Conservation (phyloP, 139 green algal species). For the Chara braunii region DNA sequence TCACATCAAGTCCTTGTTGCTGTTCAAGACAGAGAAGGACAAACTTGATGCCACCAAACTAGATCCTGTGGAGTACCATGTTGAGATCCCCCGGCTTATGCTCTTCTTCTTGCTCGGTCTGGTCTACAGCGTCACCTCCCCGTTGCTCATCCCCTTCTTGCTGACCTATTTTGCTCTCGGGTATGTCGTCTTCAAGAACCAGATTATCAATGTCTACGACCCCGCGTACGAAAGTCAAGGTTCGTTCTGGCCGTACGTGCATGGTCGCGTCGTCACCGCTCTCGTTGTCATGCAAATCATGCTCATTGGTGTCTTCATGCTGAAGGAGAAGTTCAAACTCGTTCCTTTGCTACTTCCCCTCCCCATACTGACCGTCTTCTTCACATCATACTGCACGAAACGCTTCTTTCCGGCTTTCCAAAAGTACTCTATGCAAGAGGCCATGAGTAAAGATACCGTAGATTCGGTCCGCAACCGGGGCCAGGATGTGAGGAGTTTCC, state of each 20-base stretch:
- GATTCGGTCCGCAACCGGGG: background rate
- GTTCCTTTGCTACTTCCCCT: conserved; percentile 20
- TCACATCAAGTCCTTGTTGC: conserved; percentile 11
- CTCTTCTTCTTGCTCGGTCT: conserved; percentile 32
- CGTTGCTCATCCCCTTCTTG: conserved; percentile 24
- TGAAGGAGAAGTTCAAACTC: conserved; percentile 14
- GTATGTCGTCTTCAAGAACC: conserved; percentile 29
- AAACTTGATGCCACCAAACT: no score
- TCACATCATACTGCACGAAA: background rate
- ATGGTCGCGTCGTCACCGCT: conserved; percentile 13
- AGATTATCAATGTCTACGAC: conserved; percentile 37
- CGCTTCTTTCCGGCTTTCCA: background rate
- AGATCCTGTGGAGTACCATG: no score
- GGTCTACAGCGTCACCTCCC: conserved; percentile 22
- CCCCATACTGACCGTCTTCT: conserved; percentile 23
- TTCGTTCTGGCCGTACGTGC: conserved; percentile 27
- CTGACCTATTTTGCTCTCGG: conserved; percentile 20
- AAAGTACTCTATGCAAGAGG: conserved; percentile 8
- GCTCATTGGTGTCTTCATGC: conserved; percentile 18
- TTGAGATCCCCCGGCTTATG: background rate
- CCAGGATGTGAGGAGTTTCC: conserved; percentile 9
- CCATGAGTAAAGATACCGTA: conserved; percentile 27
- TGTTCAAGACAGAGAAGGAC: background rate
- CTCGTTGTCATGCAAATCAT: conserved; percentile 24
- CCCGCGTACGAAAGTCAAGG: conserved; percentile 17